phyloP scores from a whole-genome alignment of 768 basidiomycete genomes.

The Lyophyllum shimeji region DNA sequence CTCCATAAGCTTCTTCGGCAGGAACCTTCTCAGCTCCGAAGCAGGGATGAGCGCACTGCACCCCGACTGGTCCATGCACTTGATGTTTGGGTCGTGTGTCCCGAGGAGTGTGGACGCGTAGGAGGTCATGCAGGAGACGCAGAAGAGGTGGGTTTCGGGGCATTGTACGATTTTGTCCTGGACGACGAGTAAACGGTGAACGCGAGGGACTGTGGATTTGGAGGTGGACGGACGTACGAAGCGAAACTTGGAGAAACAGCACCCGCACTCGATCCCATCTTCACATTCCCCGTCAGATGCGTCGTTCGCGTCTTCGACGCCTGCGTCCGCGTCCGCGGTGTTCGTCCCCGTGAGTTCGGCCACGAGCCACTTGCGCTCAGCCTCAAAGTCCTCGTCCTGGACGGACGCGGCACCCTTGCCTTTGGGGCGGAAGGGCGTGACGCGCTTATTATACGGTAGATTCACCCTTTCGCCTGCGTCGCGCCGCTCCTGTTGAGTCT shows the following conservation, averaged over 20 bases:
- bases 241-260: constrained; percentile 74
- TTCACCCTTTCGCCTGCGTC: constrained; percentile 16
- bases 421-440: constrained; percentile 24
- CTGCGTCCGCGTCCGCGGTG: constrained; percentile 16
- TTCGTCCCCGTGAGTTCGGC: constrained; percentile 21
- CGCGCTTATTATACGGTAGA: constrained; percentile 38
- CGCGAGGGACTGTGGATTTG: constrained; percentile 2
- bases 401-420: constrained; percentile 24
- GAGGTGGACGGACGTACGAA: constrained; percentile 52
- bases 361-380: constrained; percentile 45
- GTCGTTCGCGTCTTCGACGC: constrained; percentile 21
- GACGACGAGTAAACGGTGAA: background rate
- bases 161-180: constrained; percentile 89
- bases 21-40: constrained; percentile 66
- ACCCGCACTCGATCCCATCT: constrained; percentile 80
- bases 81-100: constrained; percentile 56
- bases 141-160: constrained; percentile 88
- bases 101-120: constrained; percentile 72
- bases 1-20: constrained; percentile 62
- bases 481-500: constrained; percentile 19
- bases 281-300: constrained; percentile 28
- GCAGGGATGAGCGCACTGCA: constrained; percentile 69
- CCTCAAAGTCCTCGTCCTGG: constrained; percentile 45
- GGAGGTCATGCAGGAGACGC: constrained; percentile 63
- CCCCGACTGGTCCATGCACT: constrained; percentile 83